Base-by-base conservation (phyloP, 148 eudicot species). In the Gaultheria prostrata region DNA sequence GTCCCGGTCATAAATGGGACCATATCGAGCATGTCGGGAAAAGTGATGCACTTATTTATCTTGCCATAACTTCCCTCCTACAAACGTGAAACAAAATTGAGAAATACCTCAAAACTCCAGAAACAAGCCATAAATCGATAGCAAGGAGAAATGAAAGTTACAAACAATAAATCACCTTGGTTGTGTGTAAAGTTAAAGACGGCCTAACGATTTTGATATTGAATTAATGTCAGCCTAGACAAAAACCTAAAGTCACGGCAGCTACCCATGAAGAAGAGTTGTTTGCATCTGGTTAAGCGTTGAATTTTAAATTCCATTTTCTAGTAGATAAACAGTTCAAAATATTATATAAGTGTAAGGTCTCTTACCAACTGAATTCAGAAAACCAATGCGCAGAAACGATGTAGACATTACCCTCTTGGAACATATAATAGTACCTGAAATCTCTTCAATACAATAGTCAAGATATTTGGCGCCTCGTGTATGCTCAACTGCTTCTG, bases 51-150 rank as follows among this genome's bases (percentile, higher is more conserved):
- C 85, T 95, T 95, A 86, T 94, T 94, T 82, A 95, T 90, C 88
- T 95, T 95, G 24, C 98, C 98, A 86, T 92, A 95, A 84, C 86
- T 93, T 71, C 98, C 98, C 88, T 93, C 95, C 98, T 95, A 90
- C 57, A 45, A 63, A 80, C 72, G 54, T 17, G 81, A 83, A 82
- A 81, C 35, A 61, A 76, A n/a, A 71, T 70, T 32, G 35, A 79
- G 45, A 56, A 39, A 67, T 67, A 30, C n/a, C 39, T 15, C 72
- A 70, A 32, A 76, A 80, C 74, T 18, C 57, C 6, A 78, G 65
- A 76, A 32, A 82, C 26, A 49, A 56, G 26, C 46, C 48, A 33
- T 1, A 83, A 32, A 75, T 48, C 21, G 12, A 59, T 12, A 76
- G 67, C 10, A 32, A 33, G 84, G 20, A 53, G 14, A 82, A 51